A percentile compares a stretch with the other conserved stretches of the same genome.
phyloP scores from a whole-genome alignment of 306 rosid genomes.

The Vigna hirtella region DNA sequence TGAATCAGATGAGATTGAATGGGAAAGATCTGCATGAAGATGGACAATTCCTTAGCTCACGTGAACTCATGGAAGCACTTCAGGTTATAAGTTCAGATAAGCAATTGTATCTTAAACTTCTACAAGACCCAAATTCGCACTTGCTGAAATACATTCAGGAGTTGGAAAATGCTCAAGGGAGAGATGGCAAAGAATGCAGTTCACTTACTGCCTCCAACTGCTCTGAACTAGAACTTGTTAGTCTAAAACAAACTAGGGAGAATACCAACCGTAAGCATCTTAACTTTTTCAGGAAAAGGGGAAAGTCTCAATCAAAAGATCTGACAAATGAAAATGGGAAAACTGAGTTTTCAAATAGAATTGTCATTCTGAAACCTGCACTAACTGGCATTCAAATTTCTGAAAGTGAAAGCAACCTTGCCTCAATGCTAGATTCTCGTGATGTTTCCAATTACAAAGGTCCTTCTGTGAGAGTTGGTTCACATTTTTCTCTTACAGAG shows the following conservation, averaged over 20 bases:
- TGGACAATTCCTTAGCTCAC: constrained; percentile 58
- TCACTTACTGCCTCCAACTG: constrained; percentile 53
- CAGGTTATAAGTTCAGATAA: constrained; percentile 80
- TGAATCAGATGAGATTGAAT: constrained; percentile 59
- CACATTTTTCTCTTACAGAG: constrained; percentile 80
- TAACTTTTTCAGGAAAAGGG: constrained; percentile 71
- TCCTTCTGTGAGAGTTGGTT: constrained; percentile 60
- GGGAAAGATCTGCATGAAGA: constrained; percentile 66
- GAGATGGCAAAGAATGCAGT: constrained; percentile 51
- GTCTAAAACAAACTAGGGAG: constrained; percentile 58
- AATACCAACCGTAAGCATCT: constrained; percentile 65
- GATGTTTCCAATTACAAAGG: constrained; percentile 51
- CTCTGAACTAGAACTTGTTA: constrained; percentile 53
- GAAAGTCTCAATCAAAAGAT: constrained; percentile 63
- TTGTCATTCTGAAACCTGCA: constrained; percentile 86
- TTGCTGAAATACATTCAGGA: constrained; percentile 69
- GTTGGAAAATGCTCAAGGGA: constrained; percentile 57
- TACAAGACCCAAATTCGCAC: constrained; percentile 79
- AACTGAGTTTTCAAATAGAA: constrained; percentile 68
- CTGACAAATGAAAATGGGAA: constrained; percentile 48
- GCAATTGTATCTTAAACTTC: constrained; percentile 67
- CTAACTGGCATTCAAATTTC: constrained; percentile 50
- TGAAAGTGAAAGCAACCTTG: constrained; percentile 50
- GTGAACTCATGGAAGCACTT: constrained; percentile 73
- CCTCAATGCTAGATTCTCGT: constrained; percentile 50